Base-by-base conservation (phyloP, 768 basidiomycete species). In the Tulasnella calospora region DNA sequence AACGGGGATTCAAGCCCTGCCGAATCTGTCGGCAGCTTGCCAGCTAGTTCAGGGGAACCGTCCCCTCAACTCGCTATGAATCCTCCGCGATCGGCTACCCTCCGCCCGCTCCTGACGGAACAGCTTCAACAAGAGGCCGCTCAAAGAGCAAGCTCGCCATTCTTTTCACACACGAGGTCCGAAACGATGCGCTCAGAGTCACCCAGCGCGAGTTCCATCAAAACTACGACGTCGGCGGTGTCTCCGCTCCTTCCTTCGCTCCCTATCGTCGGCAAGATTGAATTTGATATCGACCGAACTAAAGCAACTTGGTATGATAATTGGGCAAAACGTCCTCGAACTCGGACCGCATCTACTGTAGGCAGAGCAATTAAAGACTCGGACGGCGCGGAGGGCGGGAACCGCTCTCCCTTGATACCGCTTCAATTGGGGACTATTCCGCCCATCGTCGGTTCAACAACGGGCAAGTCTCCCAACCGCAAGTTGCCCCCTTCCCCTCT, bases 211-310 rank as follows among this genome's bases (percentile, higher is more conserved):
- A 47, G 73, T 35, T 76, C 75, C 38, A 69, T 76, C n/a, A 46
- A 55, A 57, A 76, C 75, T n/a, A 69, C 75, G 19, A 76, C 75
- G 9, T 55, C 75, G 9, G 75, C 75, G 19, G 75, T 76, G 92
- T 6, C 93, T 92, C 9, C 86, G 93, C 83, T 84, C 77, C 90
- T 90, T 8, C 84, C 89, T 71, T 89, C 91, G 33, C 90, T 94
- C 75, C 93, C 93, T 6, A 91, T 98, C 77, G 88, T 99, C 38
- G 96, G 95, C 72, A 96, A 96, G 84, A 90, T 99, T 17, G 96
- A 98, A 83, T 98, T 99, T 81, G 95, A 98, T 83, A 92, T 99
- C 81, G 96, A 98, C 84, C 87, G 87, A 51, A 86, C 89, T 74
- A 91, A 88, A 80, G 96, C 95, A 2, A 85, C 86, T 3, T 98